A percentile compares a stretch with the other conserved stretches of the same genome.
Evolutionary conservation across 208 protist species (phyloP).

Genomic region (Acanthamoeba lenticulata): DNA sequence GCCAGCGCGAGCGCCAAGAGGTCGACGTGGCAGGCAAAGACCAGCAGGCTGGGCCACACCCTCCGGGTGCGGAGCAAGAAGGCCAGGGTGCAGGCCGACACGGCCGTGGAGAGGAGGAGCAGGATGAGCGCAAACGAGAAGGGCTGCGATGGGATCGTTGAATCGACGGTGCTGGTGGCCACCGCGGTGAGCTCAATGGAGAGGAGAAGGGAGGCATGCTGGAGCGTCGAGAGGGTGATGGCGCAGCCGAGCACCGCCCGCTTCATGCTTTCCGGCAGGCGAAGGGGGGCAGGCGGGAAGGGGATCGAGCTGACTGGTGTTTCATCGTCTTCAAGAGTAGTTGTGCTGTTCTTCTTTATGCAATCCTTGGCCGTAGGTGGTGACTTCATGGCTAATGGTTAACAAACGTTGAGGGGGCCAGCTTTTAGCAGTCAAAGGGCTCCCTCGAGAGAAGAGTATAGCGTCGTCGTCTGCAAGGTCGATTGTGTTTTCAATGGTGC

Average conservation of each 20-base stretch:
- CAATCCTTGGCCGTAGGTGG: not conserved
- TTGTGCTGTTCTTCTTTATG: too few relatives aligned
- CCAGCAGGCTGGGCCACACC: not conserved
- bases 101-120: not conserved
- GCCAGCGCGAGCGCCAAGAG: not conserved
- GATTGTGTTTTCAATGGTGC: too few relatives aligned
- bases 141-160: not conserved
- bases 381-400: not conserved
- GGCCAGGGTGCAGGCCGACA: not conserved
- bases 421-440: not conserved
- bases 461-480: not conserved
- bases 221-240: not conserved
- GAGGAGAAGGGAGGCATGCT: constrained; percentile 11
- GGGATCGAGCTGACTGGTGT: too few relatives aligned
- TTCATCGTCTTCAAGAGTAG: too few relatives aligned
- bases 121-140: not conserved
- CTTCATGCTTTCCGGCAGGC: not conserved
- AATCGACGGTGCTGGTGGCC: not conserved
- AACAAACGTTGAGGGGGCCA: not conserved
- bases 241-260: not conserved
- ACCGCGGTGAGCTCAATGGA: not conserved
- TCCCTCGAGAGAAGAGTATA: not conserved
- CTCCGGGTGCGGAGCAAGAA: not conserved
- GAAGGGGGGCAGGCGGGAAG: not conserved
- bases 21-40: not conserved